Percentiles rank a stretch among this genome's conserved stretches.
These are phyloP conservation scores for Leucocoprinus birnbaumii DNA, from an alignment of 768 basidiomycete species.

Conservation along the genomic window DNA sequence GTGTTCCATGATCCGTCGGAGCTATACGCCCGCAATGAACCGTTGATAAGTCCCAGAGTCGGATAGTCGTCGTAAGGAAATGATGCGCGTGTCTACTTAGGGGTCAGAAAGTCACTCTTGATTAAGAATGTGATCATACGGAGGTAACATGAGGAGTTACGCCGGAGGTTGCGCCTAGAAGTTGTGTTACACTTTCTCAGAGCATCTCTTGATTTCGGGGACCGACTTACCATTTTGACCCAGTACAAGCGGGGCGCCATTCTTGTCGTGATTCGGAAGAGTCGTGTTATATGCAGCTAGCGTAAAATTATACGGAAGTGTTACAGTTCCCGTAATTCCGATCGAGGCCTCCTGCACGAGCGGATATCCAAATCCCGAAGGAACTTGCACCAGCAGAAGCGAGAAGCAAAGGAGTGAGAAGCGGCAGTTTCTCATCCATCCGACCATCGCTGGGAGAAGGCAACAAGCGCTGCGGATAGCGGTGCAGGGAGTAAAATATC, in stretches of 20 bases:
- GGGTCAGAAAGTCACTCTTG: too few relatives aligned
- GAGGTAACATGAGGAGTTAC: conserved; percentile 39
- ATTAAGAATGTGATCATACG: conserved; percentile 24
- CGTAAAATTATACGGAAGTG: conserved; percentile 38
- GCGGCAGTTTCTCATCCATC: neutral
- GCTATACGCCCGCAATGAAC: conserved; percentile 35
- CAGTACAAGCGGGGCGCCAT: conserved; percentile 45
- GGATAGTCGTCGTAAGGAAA: conserved; percentile 51
- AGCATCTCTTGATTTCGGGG: neutral
- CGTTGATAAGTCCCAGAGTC: conserved; percentile 31
- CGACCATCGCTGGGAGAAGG: neutral
- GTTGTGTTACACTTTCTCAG: neutral
- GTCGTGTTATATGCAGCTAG: conserved; percentile 43
- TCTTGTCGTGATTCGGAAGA: conserved; percentile 37
- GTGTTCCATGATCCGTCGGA: conserved; percentile 30
- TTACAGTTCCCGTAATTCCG: neutral
- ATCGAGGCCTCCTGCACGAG: neutral
- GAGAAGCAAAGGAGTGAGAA: neutral
- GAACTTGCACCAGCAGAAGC: neutral
- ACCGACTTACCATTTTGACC: conserved; percentile 31
- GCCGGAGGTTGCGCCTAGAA: conserved; percentile 33
- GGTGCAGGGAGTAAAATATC: too few relatives aligned
- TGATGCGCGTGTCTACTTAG: conserved; percentile 28
- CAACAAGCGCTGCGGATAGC: too few relatives aligned
- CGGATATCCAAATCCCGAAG: neutral